phyloP scores from a whole-genome alignment of 1,284 basidiomycete genomes.

The Fomitiporia mediterranea region DNA sequence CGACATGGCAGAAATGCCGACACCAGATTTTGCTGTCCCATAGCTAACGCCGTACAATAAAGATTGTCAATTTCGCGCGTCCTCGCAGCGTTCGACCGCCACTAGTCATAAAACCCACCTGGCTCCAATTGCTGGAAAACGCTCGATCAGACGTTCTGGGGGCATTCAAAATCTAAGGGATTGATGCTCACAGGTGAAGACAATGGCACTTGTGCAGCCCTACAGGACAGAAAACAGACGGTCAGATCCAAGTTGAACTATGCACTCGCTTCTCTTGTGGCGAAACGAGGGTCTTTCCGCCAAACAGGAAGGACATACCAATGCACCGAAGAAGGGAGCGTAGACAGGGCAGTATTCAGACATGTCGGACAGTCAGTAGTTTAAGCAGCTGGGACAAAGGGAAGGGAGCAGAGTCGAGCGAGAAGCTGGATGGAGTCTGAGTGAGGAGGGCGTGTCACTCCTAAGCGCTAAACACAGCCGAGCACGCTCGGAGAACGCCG shows the following conservation, averaged over 20 bases:
- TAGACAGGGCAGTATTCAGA: conserved; percentile 91
- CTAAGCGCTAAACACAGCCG: not conserved
- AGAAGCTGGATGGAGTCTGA: not conserved
- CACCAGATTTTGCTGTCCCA: conserved; percentile 98
- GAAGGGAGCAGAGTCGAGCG: not conserved
- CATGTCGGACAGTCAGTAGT: conserved; percentile 43
- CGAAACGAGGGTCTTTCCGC: conserved; percentile 7
- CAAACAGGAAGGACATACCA: conserved; percentile 53
- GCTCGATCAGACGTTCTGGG: no score
- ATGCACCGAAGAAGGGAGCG: conserved; percentile 95
- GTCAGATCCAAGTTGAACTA: not conserved
- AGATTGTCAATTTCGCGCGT: conserved; percentile 12
- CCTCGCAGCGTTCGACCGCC: conserved; percentile 16
- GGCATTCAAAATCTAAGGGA: no score
- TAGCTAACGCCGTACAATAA: conserved; percentile 48
- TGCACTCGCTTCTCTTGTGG: conserved; percentile 9
- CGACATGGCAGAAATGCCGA: conserved; percentile 98
- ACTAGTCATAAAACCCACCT: conserved; percentile 41
- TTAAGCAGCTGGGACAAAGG: not conserved
- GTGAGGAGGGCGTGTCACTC: not conserved
- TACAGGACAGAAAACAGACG: conserved; percentile 29
- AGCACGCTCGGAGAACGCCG: not conserved
- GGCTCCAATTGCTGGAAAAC: conserved; percentile 58
- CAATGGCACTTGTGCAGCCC: conserved; percentile 96
- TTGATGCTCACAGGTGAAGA: conserved; percentile 94